A percentile compares a stretch with the other conserved stretches of the same genome.
Conservation (phyloP, 2,329 filamentous ascomycete species). For the Plenodomus tracheiphilus region DNA sequence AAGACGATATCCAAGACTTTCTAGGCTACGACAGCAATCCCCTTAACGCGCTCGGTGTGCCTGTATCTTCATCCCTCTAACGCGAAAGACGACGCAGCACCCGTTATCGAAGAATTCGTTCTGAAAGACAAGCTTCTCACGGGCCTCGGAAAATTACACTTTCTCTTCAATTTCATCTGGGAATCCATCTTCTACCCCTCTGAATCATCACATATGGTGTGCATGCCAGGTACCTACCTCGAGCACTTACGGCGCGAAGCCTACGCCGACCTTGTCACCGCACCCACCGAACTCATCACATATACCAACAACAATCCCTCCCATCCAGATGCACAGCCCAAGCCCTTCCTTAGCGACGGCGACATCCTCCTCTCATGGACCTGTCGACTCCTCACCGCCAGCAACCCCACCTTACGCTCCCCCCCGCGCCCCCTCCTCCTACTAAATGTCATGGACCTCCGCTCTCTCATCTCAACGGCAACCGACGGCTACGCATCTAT, state of each 20-base stretch:
- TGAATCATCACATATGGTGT: constrained; percentile 9
- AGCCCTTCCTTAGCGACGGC: constrained; percentile 25
- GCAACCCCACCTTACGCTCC: constrained; percentile 6
- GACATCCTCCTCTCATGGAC: constrained; percentile 22
- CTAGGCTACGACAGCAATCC: constrained; percentile 28
- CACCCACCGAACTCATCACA: background rate
- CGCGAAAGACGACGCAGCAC: background rate
- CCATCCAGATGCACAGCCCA: background rate
- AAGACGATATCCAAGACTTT: constrained; percentile 19
- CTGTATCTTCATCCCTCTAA: background rate
- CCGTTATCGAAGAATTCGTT: constrained; percentile 9
- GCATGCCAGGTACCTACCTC: constrained; percentile 22
- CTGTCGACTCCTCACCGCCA: constrained; percentile 9
- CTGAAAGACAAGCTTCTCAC: constrained; percentile 12
- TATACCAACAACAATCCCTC: constrained; percentile 11
- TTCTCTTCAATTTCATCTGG: constrained; percentile 15
- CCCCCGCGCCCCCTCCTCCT: constrained; percentile 17
- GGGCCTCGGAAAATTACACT: constrained; percentile 9
- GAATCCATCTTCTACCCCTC: constrained; percentile 9
- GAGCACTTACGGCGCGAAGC: background rate
- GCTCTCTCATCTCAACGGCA: constrained; percentile 14
- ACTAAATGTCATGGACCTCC: constrained; percentile 32
- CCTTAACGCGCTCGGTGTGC: constrained; percentile 11
- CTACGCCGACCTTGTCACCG: background rate
- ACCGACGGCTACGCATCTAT: constrained; percentile 10